Base-by-base conservation (phyloP, 805 yeast species). In the Candida parachauliodes region DNA sequence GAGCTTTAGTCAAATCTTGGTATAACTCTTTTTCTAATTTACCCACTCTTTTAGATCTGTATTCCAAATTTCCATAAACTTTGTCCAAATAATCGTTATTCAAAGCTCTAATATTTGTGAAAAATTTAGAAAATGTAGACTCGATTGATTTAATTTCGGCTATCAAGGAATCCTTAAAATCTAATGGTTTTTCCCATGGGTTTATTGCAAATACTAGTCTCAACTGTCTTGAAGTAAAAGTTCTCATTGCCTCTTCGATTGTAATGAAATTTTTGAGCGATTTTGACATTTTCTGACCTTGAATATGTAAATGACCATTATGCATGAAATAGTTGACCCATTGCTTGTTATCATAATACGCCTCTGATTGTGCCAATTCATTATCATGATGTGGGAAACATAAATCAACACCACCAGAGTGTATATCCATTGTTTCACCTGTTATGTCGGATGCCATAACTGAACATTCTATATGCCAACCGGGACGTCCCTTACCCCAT, bases 301-400 rank as follows among this genome's bases (percentile, higher is more conserved):
- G 97, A 49, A 93, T 93, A 59, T 93, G 98, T 53, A 93, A 74
- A 63, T 93, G 99, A 28, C 99, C 99, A 28, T 95, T 88, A 61
- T 93, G 99, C 61, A 93, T 62, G 65, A 93, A 93, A 59, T 93
- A 93, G 62, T 93, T 91, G 39, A 93, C 87, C 99, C 99, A 93
- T 65, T 93, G 98, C 34, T 77, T 65, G 61, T 85, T 81, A 55
- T 86, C 88, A 59, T 72, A 91, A 59, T 81, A 83, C 5, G 98
- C 98, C 61, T 93, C 99, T 19, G 89, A 76, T 69, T 93, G 99
- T 1, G 99, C 99, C 46, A 93, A 70, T 66, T 93, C 99, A 55
- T 93, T 93, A 62, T 93, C 99, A 64, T 93, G 99, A 60, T 93
- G 99, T 2, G 99, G 99, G 70, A 93, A 93, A 15, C 98, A 96